These are phyloP conservation scores for Exophiala lecanii-corni DNA, from an alignment of 2,329 filamentous ascomycete species.

Conservation along the genomic window DNA sequence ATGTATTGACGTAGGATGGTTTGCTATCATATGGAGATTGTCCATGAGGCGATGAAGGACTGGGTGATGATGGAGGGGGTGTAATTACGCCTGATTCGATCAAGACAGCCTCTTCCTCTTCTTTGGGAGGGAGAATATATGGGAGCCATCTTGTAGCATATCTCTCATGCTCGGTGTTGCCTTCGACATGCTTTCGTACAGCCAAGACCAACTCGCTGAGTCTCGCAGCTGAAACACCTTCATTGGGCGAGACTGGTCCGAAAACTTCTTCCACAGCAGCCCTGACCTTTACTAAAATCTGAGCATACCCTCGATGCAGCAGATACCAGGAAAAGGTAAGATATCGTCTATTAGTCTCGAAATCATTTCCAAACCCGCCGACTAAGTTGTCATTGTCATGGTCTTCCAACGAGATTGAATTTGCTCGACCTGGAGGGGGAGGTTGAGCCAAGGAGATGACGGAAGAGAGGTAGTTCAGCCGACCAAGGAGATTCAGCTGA, in stretches of 20 bases:
- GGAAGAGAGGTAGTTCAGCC: constrained; percentile 90
- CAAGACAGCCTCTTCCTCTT: constrained; percentile 72
- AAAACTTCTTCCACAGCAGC: constrained; percentile 85
- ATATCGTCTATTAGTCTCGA: constrained; percentile 92
- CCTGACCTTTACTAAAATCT: constrained; percentile 75
- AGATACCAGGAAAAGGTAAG: constrained; percentile 98
- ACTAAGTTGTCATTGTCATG: constrained; percentile 87
- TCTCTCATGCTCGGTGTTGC: constrained; percentile 60
- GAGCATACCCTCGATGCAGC: constrained; percentile 81
- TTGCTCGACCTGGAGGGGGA: constrained; percentile 46
- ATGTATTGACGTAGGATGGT: constrained; percentile 19
- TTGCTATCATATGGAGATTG: background rate
- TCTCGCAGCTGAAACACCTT: constrained; percentile 75
- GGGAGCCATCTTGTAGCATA: constrained; percentile 68
- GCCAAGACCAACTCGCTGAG: constrained; percentile 77
- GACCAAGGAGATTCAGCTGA: constrained; percentile 92
- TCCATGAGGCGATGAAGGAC: constrained; percentile 11
- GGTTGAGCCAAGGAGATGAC: constrained; percentile 86
- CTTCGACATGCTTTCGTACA: constrained; percentile 81
- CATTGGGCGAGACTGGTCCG: constrained; percentile 79
- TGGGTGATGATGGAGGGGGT: constrained; percentile 34
- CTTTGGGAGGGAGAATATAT: constrained; percentile 71
- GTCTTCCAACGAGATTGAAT: constrained; percentile 77
- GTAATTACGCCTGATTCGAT: constrained; percentile 72
- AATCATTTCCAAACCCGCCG: constrained; percentile 76